These are phyloP conservation scores for Talaromyces marneffei DNA, from an alignment of 2,329 filamentous ascomycete genomes.

Conservation along the genomic window DNA sequence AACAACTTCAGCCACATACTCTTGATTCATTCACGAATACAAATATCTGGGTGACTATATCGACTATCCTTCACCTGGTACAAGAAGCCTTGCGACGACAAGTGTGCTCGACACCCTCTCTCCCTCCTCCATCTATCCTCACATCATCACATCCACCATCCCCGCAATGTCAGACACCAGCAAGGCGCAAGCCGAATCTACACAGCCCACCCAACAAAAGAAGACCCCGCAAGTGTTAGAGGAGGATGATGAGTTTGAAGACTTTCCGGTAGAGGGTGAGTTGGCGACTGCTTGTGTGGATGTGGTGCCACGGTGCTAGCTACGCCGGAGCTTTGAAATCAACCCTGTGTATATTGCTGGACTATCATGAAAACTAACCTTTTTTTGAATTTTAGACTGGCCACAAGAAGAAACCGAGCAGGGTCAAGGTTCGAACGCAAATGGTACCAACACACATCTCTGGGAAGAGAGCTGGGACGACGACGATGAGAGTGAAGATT, in stretches of 20 bases:
- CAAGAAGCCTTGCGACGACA: background rate
- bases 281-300: background rate
- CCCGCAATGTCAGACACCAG: conserved; percentile 43
- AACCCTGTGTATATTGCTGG: conserved; percentile 1
- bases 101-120: background rate
- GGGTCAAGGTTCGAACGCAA: conserved; percentile 43
- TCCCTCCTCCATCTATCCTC: background rate
- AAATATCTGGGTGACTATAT: background rate
- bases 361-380: background rate
- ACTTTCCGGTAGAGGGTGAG: conserved; percentile 92
- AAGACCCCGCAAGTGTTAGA: conserved; percentile 69
- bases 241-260: conserved; percentile 98
- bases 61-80: background rate
- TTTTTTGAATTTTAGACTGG: conserved; percentile 62
- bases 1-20: background rate
- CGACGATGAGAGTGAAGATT: conserved; percentile 94
- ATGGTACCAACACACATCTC: conserved; percentile 67
- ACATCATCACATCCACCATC: conserved; percentile 5
- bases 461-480: conserved; percentile 99
- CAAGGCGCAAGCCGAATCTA: conserved; percentile 32
- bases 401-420: conserved; percentile 78
- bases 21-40: background rate
- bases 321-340: background rate
- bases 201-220: conserved; percentile 46
- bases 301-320: too few species aligned